phyloP scores from a whole-genome alignment of 371 early-diverging fungal species.

The Batkoa obscura region DNA sequence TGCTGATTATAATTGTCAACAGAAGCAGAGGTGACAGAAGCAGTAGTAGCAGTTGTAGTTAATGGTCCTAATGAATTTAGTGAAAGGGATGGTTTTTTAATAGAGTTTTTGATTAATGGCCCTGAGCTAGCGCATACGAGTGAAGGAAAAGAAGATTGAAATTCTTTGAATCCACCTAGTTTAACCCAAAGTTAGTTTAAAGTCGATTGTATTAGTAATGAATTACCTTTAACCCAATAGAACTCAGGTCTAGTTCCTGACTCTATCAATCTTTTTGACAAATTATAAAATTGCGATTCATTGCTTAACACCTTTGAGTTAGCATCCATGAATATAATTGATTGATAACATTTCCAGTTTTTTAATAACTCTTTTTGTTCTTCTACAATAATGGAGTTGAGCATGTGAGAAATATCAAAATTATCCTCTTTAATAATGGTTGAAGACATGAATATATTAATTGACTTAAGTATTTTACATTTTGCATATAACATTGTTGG shows the following conservation, averaged over 20 bases:
- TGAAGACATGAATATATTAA: background rate
- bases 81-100: background rate
- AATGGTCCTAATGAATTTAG: background rate
- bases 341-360: background rate
- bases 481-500: slow-evolving; percentile 1
- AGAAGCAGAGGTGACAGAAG: background rate
- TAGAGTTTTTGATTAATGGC: background rate
- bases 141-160: background rate
- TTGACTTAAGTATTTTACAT: background rate
- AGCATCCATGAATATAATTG: slow-evolving; percentile 2
- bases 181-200: background rate
- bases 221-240: slow-evolving; percentile 1
- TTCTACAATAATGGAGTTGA: background rate
- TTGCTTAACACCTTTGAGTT: background rate
- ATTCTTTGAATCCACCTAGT: slow-evolving; percentile 5
- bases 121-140: background rate
- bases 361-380: background rate
- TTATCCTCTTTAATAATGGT: background rate
- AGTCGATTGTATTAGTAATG: background rate
- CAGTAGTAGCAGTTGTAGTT: background rate
- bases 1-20: background rate
- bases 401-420: background rate
- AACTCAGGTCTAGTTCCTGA: background rate
- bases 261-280: background rate
- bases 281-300: background rate